A percentile compares a stretch with the other conserved stretches of the same genome.
phyloP scores from a whole-genome alignment of 805 yeast species.

The Ogataea angusta region DNA sequence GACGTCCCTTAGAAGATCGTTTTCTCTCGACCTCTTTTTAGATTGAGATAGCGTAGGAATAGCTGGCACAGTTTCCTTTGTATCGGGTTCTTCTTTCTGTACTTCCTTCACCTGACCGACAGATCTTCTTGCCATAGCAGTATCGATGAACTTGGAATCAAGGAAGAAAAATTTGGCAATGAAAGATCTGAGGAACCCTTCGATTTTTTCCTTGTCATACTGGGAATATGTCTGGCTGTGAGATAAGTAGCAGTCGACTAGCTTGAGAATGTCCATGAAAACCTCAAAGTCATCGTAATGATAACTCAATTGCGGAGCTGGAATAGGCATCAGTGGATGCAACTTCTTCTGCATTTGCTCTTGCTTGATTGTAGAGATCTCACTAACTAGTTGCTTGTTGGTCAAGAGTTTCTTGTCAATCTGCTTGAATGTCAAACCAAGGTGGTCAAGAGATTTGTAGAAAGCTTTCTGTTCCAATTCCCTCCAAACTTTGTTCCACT shows the following conservation, averaged over 20 bases:
- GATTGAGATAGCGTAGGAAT: slow-evolving; percentile 30
- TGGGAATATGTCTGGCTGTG: slow-evolving; percentile 73
- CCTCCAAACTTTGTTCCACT: slow-evolving; percentile 99
- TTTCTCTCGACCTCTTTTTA: slow-evolving; percentile 49
- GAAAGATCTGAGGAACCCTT: slow-evolving; percentile 67
- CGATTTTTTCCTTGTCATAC: slow-evolving; percentile 74
- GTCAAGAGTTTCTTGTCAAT: slow-evolving; percentile 91
- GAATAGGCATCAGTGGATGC: slow-evolving; percentile 82
- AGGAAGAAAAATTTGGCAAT: slow-evolving; percentile 68
- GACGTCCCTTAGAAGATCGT: slow-evolving; percentile 60
- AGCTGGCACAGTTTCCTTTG: slow-evolving; percentile 16
- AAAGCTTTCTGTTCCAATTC: slow-evolving; percentile 95
- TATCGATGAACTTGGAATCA: slow-evolving; percentile 47
- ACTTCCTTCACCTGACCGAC: slow-evolving; percentile 25
- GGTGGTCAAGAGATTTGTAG: slow-evolving; percentile 89
- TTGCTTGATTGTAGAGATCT: slow-evolving; percentile 85
- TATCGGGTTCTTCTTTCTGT: slow-evolving; percentile 23
- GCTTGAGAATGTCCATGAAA: slow-evolving; percentile 66
- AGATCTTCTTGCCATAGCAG: slow-evolving; percentile 34
- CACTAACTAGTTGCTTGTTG: slow-evolving; percentile 85
- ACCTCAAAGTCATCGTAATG: slow-evolving; percentile 63
- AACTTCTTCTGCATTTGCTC: slow-evolving; percentile 86
- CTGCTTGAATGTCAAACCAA: slow-evolving; percentile 94
- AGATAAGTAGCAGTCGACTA: slow-evolving; percentile 64
- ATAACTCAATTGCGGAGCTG: slow-evolving; percentile 65